These are phyloP conservation scores for Cetradonia linearis DNA, from an alignment of 495 filamentous ascomycete genomes.

Conservation along the genomic window DNA sequence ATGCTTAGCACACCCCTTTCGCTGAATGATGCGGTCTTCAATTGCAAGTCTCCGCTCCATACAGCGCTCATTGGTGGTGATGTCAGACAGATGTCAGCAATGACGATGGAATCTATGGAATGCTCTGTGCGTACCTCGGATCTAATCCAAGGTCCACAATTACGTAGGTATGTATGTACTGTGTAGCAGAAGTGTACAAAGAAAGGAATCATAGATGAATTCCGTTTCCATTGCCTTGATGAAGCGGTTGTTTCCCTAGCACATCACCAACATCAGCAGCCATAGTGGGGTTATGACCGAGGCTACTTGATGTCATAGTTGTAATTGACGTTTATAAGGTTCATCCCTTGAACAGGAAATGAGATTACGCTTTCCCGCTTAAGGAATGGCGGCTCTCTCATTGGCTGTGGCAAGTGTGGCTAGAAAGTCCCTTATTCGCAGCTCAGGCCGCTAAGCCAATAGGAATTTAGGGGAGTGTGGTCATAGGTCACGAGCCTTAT, in stretches of 20 bases:
- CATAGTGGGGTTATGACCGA: neutral
- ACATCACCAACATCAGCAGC: neutral
- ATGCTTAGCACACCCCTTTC: neutral
- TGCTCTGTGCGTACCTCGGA: neutral
- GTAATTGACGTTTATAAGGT: neutral
- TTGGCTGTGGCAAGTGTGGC: slow-evolving; percentile 10
- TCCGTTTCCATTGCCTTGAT: no score
- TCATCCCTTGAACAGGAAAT: neutral
- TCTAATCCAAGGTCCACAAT: neutral
- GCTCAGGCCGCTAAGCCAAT: no score
- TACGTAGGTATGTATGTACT: neutral
- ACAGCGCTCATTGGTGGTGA: neutral
- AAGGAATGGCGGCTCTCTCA: neutral
- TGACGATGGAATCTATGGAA: slow-evolving; percentile 1
- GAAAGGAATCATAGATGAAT: no score
- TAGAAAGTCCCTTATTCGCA: neutral
- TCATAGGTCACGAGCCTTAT: neutral
- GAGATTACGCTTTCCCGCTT: slow-evolving; percentile 1
- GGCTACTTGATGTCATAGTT: neutral
- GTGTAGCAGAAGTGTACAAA: neutral
- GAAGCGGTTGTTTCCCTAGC: no score
- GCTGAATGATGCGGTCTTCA: neutral
- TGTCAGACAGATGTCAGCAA: neutral
- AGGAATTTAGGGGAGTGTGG: no score
- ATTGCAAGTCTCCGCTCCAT: neutral